Base-by-base conservation (phyloP, 345 rosid genomes). In the Brassica cretica region DNA sequence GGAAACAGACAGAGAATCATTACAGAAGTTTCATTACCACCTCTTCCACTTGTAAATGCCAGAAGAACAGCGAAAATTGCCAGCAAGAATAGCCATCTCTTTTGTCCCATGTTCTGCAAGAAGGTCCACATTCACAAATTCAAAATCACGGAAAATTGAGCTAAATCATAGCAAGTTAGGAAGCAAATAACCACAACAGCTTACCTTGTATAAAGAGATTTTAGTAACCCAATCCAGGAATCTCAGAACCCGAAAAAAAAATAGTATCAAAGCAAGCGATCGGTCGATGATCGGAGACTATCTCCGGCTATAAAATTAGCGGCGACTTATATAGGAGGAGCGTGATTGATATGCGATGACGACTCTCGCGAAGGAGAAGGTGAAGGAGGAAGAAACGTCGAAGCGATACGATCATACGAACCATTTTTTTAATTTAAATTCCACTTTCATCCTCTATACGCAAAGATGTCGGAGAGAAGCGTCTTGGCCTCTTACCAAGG, bases 51-150 rank as follows among this genome's bases (percentile, higher is more conserved):
- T 61, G 88, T 82, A 59, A 67, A 80, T 24, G 62, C 77, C 67
- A 82, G 39, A 25, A 87, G 74, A 72, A 63, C 81, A 44, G 69
- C 72, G 62, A 80, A 69, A 60, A 84, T 63, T 62, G 76, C 79
- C 68, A 83, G 32, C 6, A 83, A 60, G 64, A 70, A 16, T n/a
- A 87, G 56, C 83, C 68, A 80, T 74, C 82, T 65, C 59, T 60
- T 86, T 61, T 24, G 81, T 51, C 70, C 84, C 95, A 90, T 90
- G 0, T 51, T 75, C 90, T 87, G 86, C 79, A 53, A 71, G 5
- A 0, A 21, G 6, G 64, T 19, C 11, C n/a, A 59, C 64, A 24
- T 59, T 59, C 32, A 59, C 6, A 24, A 59, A 59, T 4, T 59
- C 64, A 59, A 60, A 24, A 60, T 25, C 33, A 68, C 6, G 39